Conservation (phyloP, 208 protist species). For the Leptomonas seymouri region DNA sequence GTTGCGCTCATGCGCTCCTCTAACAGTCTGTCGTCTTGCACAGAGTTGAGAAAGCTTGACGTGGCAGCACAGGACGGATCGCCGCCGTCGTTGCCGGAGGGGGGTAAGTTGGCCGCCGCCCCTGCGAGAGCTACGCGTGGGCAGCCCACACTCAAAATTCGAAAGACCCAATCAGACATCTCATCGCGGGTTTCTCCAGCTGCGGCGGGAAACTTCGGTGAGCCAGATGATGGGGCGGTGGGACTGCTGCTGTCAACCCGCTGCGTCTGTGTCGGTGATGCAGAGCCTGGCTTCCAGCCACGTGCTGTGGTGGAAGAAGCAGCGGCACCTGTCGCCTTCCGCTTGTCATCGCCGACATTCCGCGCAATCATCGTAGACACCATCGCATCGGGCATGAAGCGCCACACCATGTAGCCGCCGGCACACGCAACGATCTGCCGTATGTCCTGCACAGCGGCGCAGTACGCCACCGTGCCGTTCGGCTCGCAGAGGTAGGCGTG, state of each 20-base stretch:
- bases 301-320: too few species aligned
- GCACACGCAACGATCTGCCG: constrained; percentile 18
- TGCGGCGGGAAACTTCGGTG: neutral
- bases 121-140: neutral
- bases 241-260: neutral
- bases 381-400: constrained; percentile 5
- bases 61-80: neutral
- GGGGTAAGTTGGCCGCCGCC: neutral
- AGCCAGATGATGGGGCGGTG: neutral
- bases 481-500: constrained; percentile 22
- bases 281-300: too few species aligned
- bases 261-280: neutral
- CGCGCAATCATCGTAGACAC: neutral
- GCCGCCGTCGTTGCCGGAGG: neutral
- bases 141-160: constrained; percentile 11
- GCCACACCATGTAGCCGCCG: constrained; percentile 24
- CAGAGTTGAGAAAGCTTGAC: neutral
- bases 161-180: constrained; percentile 23
- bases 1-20: constrained; percentile 4
- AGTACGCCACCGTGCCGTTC: constrained; percentile 19
- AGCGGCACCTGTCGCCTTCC: neutral
- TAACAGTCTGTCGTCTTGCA: neutral
- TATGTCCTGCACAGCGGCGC: constrained; percentile 12
- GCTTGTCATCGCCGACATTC: neutral
- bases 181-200: constrained; percentile 2